Evolutionary conservation across 768 basidiomycete genomes (phyloP), one percentile per base, ranked within the genome.

Genomic region (Kwoniella mangroviensis): DNA sequence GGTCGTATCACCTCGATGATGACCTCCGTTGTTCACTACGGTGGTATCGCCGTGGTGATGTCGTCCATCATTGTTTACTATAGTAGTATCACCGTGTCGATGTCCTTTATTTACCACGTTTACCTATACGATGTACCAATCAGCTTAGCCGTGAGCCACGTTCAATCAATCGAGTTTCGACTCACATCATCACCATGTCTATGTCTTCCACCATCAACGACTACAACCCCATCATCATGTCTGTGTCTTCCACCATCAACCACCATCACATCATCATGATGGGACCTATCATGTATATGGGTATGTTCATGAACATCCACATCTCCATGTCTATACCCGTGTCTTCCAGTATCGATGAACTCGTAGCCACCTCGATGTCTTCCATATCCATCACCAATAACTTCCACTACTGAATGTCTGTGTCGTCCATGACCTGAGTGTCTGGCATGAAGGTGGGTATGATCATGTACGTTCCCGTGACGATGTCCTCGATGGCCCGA

Each of bases 131-230:
- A 13, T 6, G 13, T 19, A 15, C 10, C 12, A 4, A 13, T 59
- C 58, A 59, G 34, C 15, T 59, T 40, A 19, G 17, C 57, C 26
- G 15, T 41, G 42, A 24, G 62, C 28, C 45, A 49, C 45, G 43
- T 34, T n/a, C 21, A 41, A n/a, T 41, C 21, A 61, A 21, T 7
- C 12, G 34, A 26, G 56, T 6, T 34, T n/a, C n/a, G 26, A 53
- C 66, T 67, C n/a, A 68, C 67, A 58, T 62, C 67, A 17, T 53
- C 65, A 41, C 60, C 67, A 49, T 68, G 67, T 24, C 57, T 58
- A 41, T 42, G 56, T 40, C 51, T 49, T 34, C 67, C 22, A 42
- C 49, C 67, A 28, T 28, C 59, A 55, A 34, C 59, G 12, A 68
- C 52, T 21, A 68, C 59, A 2, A 68, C 52, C 34, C 28, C 67